Percentiles rank a stretch among this genome's conserved stretches.
phyloP scores from a whole-genome alignment of 139 green algal species.

The Closterium sp. region DNA sequence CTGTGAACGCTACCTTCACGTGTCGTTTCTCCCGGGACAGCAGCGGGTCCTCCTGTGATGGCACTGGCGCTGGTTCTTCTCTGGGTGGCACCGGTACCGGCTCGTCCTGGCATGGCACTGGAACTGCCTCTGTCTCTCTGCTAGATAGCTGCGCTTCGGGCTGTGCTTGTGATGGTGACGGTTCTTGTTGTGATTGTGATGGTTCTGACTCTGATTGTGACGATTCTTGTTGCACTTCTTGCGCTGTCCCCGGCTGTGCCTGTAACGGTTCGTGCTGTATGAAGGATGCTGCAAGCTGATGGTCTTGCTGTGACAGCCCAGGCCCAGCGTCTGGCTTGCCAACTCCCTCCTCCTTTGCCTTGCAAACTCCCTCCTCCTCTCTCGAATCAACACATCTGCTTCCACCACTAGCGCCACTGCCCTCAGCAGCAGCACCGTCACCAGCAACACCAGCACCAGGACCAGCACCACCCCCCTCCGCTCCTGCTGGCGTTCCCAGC shows the following conservation, averaged over 20 bases:
- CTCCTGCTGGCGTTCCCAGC: not conserved
- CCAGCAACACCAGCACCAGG: not conserved
- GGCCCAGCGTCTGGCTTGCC: too few species aligned
- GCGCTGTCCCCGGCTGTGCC: too few species aligned
- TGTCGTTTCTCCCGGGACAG: constrained; percentile 6
- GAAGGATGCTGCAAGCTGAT: not conserved
- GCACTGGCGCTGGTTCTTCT: not conserved
- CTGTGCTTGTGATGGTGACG: too few species aligned
- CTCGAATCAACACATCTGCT: not conserved
- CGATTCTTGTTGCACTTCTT: not conserved
- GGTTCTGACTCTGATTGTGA: not conserved
- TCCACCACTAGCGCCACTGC: too few species aligned
- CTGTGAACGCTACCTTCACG: constrained; percentile 3
- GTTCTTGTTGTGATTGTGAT: too few species aligned
- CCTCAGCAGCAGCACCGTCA: too few species aligned
- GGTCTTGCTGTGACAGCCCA: not conserved
- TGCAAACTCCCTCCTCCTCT: not conserved
- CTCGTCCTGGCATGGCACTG: not conserved
- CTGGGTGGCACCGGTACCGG: too few species aligned
- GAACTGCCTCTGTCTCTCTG: not conserved
- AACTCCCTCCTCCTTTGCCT: too few species aligned
- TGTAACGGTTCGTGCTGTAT: not conserved
- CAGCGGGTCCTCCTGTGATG: not conserved
- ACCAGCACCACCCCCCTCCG: not conserved
- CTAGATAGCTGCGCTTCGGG: too few species aligned